Base-by-base conservation (phyloP, 1,139 yeast species). In the Yamadazyma jaroonii region DNA sequence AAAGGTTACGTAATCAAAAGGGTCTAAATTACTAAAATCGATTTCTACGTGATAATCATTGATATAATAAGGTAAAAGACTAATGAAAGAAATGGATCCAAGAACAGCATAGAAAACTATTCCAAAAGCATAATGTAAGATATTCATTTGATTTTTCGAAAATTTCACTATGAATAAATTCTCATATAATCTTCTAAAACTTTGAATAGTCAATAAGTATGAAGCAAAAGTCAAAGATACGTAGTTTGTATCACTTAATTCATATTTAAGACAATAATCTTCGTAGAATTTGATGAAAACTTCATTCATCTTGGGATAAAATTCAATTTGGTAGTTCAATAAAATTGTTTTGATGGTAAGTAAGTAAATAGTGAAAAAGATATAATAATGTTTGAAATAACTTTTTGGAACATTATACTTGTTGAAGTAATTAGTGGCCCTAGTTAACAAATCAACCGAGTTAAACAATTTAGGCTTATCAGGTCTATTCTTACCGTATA, bases 121-220 rank as follows among this genome's bases (percentile, higher is more conserved):
- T 0, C 97, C 97, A 11, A 78, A 86, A 1, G 82, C 31, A 52
- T 87, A 90, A 58, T 90, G 97, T 3, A 81, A 66, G 22, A 86
- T 44, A 54, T 89, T 87, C 67, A 90, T 89, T 38, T 73, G 67
- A 0, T 94, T 72, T 0, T 55, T 50, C 10, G 64, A 47, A 11
- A 74, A 75, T 24, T 66, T 72, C 35, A 77, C 69, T 17, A 86
- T 62, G 29, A 50, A 64, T 1, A 65, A 40, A 37, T 88, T 79
- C 55, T 90, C 97, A 29, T 62, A 56, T 7, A 74, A 50, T 40
- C 97, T 67, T 48, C 96, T 67, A 1, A 62, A n/a, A 0, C 84
- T 78, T 51, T 89, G 97, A 3, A 77, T 38, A 21, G 72, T 38
- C 24, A 46, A 46, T 49, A 66, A 23, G 45, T 42, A 32, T 26